Percentiles rank a stretch among this genome's conserved stretches.
Conservation (phyloP, 257 asterid species). For the Pogostemon cablin region DNA sequence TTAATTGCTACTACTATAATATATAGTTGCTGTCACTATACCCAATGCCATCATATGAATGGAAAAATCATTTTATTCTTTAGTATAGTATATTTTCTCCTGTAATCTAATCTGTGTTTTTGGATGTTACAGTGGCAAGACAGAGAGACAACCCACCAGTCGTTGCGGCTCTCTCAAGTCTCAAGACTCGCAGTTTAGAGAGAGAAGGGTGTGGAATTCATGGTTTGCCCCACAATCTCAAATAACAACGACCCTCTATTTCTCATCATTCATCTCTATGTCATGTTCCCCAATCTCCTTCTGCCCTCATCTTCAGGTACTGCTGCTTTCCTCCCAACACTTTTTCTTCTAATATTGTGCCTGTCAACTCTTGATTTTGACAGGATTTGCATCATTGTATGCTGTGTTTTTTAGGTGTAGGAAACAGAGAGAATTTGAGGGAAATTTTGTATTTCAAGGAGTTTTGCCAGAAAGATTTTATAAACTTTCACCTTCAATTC, state of each 20-base stretch:
- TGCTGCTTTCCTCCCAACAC: conserved; percentile 1
- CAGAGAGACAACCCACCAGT: conserved; percentile 62
- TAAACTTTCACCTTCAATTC: conserved; percentile 14
- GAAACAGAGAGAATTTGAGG: conserved; percentile 9
- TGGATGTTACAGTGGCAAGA: conserved; percentile 44
- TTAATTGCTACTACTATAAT: conserved; percentile 16
- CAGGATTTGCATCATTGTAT: conserved; percentile 25
- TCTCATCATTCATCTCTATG: background rate
- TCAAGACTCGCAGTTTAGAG: conserved; percentile 38
- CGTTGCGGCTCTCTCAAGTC: conserved; percentile 69
- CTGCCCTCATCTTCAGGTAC: conserved; percentile 44
- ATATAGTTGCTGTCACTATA: conserved; percentile 38
- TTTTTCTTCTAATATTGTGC: conserved; percentile 22
- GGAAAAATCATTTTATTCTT: conserved; percentile 16
- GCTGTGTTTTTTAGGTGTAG: conserved; percentile 21
- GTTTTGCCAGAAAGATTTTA: conserved; percentile 28
- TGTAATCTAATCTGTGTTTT: conserved; percentile 29
- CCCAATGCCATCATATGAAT: conserved; percentile 36
- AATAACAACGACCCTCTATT: conserved; percentile 38
- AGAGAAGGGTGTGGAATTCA: conserved; percentile 45
- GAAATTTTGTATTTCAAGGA: conserved; percentile 18
- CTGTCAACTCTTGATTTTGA: conserved; percentile 31
- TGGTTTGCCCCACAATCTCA: conserved; percentile 60
- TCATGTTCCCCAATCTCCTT: conserved; percentile 35
- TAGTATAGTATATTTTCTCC: conserved; percentile 16